Conservation (phyloP, 768 basidiomycete genomes). For the Tulasnella sp. region DNA sequence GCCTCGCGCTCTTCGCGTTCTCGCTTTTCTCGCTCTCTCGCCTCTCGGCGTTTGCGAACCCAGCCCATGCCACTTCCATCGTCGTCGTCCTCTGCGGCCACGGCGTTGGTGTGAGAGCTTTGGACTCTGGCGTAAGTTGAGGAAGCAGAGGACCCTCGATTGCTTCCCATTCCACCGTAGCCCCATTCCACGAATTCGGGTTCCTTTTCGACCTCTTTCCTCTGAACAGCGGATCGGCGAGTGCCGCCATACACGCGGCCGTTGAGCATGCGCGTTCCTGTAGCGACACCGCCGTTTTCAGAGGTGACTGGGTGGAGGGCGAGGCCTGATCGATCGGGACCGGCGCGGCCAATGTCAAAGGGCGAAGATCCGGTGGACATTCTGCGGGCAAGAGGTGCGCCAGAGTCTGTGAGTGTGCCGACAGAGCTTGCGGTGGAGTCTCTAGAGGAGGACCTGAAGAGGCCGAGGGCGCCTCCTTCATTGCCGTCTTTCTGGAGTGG, state of each 20-base stretch:
- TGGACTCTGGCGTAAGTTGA: conserved; percentile 40
- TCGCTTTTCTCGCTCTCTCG: conserved; percentile 42
- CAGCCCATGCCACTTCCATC: conserved; percentile 87
- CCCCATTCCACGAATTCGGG: conserved; percentile 93
- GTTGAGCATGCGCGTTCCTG: conserved; percentile 59
- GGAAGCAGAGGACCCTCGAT: conserved; percentile 36
- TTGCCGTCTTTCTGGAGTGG: conserved; percentile 30
- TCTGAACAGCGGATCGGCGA: conserved; percentile 30
- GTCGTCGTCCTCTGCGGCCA: conserved; percentile 51
- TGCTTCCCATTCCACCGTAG: conserved; percentile 75
- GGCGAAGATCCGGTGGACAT: conserved; percentile 27
- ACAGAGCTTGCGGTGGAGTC: conserved; percentile 37
- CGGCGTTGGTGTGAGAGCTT: conserved; percentile 32
- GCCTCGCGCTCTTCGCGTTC: conserved; percentile 31
- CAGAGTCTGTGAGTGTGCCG: conserved; percentile 21
- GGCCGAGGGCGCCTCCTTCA: conserved; percentile 29
- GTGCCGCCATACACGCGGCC: conserved; percentile 70
- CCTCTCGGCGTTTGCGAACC: conserved; percentile 58
- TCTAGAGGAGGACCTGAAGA: conserved; percentile 35
- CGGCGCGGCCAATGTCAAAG: conserved; percentile 32
- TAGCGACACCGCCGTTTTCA: conserved; percentile 32
- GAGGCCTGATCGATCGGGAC: conserved; percentile 35
- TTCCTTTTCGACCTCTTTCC: conserved; percentile 40
- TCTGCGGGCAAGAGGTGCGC: conserved; percentile 18
- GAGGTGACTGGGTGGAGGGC: conserved; percentile 32